Base-by-base conservation (phyloP, 768 basidiomycete genomes). In the Hygrophoropsis aurantiaca region DNA sequence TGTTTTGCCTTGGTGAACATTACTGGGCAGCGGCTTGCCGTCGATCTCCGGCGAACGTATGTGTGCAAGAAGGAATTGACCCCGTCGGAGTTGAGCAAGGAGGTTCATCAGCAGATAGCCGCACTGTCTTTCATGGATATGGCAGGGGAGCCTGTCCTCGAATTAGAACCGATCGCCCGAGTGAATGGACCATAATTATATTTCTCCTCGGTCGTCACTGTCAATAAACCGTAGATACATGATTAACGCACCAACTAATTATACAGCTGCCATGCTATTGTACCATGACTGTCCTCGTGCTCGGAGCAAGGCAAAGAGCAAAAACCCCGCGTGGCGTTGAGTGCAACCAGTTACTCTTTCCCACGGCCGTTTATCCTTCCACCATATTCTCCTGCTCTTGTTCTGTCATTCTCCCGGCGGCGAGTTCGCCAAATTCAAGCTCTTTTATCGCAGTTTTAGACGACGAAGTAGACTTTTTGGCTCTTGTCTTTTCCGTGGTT, bases 291-390 rank as follows among this genome's bases (percentile, higher is more conserved):
- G 27, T 30, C 27, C 27, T 30, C 27, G 27, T 13, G 27, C 13
- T 30, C 27, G 13, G 13, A 30, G 27, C 27, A 30, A 30, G 27
- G 13, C 27, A 30, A 30, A 13, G 27, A 30, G 13, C 27, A 30
- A 13, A 30, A 13, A 30, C 27, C 6, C 27, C 27, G 13, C 27
- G 27, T 30, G 27, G 27, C 27, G 27, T 30, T 13, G 27, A 30
- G 27, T 30, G 27, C 27, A 30, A 30, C 27, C 27, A 30, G 27
- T 13, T 30, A 30, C 27, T 7, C 7, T 30, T 63, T 67, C 65
- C 49, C 63, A 67, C 63, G 65, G 40, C 51, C 46, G 32, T 49
- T n/a, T 52, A 42, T 51, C 56, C 47, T 57, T 46, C 52, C 30
- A 30, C 26, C 48, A 42, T 38, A 26, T 46, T 37, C 39, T 40